Evolutionary conservation across 345 rosid genomes (phyloP).

Genomic region (Corymbia maculata): DNA sequence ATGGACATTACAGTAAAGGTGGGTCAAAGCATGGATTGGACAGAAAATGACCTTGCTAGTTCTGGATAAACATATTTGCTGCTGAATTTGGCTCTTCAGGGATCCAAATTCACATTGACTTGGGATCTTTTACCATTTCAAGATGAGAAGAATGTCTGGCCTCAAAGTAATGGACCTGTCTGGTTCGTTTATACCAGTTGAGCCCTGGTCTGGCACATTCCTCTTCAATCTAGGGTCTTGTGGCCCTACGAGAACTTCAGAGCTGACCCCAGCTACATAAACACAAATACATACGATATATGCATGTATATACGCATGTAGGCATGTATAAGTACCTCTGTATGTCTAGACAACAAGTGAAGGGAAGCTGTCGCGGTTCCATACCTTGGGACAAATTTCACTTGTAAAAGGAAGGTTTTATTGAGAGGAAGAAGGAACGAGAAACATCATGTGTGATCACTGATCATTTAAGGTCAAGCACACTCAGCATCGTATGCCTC

Average conservation of each 20-base stretch:
- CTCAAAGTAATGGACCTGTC: slow-evolving; percentile 61
- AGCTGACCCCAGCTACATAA: not conserved
- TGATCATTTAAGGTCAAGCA: not conserved
- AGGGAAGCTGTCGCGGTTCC: not conserved
- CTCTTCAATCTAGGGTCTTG: slow-evolving; percentile 29
- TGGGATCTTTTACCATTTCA: slow-evolving; percentile 67
- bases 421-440: not conserved
- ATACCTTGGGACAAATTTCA: not conserved
- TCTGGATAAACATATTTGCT: slow-evolving; percentile 71
- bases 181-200: slow-evolving; percentile 35
- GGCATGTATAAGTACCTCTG: not conserved
- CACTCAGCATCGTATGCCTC: not conserved
- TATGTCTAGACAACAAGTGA: not conserved
- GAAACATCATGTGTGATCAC: not conserved
- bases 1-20: slow-evolving; percentile 22
- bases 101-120: slow-evolving; percentile 75
- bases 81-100: slow-evolving; percentile 64
- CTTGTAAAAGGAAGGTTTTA: not conserved
- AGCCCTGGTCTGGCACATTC: slow-evolving; percentile 65
- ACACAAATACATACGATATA: not conserved
- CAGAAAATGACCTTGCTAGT: slow-evolving; percentile 54
- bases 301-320: not conserved
- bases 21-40: slow-evolving; percentile 37
- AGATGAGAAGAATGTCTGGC: slow-evolving; percentile 76
- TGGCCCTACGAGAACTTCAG: no score